Evolutionary conservation across 768 basidiomycete genomes (phyloP), one percentile per base, ranked within the genome.

Genomic region (Kockovaella imperatae): DNA sequence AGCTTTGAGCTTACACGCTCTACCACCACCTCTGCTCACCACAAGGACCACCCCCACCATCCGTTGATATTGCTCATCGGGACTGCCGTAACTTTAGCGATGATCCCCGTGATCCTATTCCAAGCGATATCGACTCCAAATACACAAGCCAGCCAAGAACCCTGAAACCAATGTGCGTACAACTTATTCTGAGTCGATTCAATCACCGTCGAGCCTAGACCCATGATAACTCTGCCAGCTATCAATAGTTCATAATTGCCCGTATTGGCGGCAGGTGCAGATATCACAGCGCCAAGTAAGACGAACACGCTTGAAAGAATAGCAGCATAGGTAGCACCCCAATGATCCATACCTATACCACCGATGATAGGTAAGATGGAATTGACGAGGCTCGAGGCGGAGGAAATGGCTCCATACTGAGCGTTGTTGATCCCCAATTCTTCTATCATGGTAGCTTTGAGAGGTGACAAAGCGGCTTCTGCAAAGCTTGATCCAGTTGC

Each of bases 11-110:
- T 17, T 10, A 17, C 10, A 32, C 31, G 31, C 31, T 10, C 31
- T 32, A 10, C 11, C 10, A 10, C 10, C 31, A 32, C 10, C 31
- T 10, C 10, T 3, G 50, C 57, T 52, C 47, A 55, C 69, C 69
- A 71, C n/a, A 69, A 46, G 3, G 62, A 56, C 69, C 69, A 71
- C 4, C 60, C 62, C 59, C 60, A 71, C 52, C 54, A 64, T 1
- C 69, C 69, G 18, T 61, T 60, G 48, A 60, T 54, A 34, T 63
- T 30, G 15, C 46, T 52, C 54, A 71, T 64, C 7, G 69, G 69
- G 1, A 71, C 59, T 1, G 69, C 59, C 10, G 62, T 52, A 2
- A 56, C 45, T 29, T 54, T 57, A 7, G 57, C 53, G 42, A 61
- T 48, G 36, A 64, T 44, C 35, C 51, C 52, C 29, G 49, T 57